phyloP scores from a whole-genome alignment of 768 basidiomycete species.

The Amanita inopinata region DNA sequence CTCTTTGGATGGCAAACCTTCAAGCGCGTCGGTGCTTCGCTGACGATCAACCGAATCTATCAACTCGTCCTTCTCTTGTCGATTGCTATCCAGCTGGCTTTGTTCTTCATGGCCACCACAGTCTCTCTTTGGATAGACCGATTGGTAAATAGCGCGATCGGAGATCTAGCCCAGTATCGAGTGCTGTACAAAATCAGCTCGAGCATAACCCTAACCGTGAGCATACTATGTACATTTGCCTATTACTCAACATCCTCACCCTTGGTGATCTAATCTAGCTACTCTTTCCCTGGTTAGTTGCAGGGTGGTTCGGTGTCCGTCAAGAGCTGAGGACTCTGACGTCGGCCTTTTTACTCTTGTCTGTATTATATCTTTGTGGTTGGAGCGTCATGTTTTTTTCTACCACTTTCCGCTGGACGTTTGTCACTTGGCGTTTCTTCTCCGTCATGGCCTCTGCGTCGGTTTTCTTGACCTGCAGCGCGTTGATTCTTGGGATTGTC shows the following conservation, averaged over 20 bases:
- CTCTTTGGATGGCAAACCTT: constrained; percentile 82
- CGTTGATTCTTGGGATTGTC: constrained; percentile 52
- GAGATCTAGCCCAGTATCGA: constrained; percentile 34
- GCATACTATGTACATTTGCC: constrained; percentile 18
- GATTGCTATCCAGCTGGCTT: constrained; percentile 62
- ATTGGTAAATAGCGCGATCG: constrained; percentile 57
- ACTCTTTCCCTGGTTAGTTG: constrained; percentile 60
- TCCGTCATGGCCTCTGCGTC: constrained; percentile 50
- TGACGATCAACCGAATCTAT: constrained; percentile 66
- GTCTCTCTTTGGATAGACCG: constrained; percentile 74
- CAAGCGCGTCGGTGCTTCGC: constrained; percentile 73
- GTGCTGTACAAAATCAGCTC: constrained; percentile 45
- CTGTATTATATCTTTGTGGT: constrained; percentile 50
- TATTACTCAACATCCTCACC: constrained; percentile 1
- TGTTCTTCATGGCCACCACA: constrained; percentile 68
- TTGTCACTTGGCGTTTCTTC: constrained; percentile 68
- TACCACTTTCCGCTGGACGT: constrained; percentile 67
- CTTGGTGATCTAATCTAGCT: constrained; percentile 29
- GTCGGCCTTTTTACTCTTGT: constrained; percentile 53
- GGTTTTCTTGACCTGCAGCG: constrained; percentile 41
- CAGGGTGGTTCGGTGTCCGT: constrained; percentile 73
- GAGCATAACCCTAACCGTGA: constrained; percentile 49
- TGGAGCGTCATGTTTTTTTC: constrained; percentile 71
- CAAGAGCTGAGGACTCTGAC: constrained; percentile 51
- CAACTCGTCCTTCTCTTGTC: constrained; percentile 61